Evolutionary conservation across 495 filamentous ascomycete genomes (phyloP).

Genomic region (Neurospora tetraspora): DNA sequence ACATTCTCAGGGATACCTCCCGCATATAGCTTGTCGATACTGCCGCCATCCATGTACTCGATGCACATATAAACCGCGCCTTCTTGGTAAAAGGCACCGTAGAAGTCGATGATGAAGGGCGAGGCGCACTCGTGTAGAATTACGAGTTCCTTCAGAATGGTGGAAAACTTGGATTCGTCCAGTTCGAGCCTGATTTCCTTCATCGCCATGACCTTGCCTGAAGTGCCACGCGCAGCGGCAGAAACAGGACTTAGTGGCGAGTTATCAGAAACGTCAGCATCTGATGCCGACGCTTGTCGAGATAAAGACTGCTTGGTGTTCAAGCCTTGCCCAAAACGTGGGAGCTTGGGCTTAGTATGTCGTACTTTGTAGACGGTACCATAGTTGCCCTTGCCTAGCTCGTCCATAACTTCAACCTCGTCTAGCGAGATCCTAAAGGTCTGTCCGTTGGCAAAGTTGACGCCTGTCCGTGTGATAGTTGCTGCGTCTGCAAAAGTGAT

Average conservation of each 20-base stretch:
- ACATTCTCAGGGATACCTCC: slow-evolving; percentile 85
- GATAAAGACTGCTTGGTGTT: slow-evolving; percentile 43
- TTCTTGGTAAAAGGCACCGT: slow-evolving; percentile 98
- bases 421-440: slow-evolving; percentile 93
- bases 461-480: slow-evolving; percentile 73
- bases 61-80: slow-evolving; percentile 99
- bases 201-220: slow-evolving; percentile 92
- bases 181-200: slow-evolving; percentile 97
- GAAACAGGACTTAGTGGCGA: slow-evolving; percentile 11
- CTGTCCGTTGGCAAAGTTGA: slow-evolving; percentile 82
- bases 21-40: slow-evolving; percentile 92
- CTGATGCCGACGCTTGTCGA: slow-evolving; percentile 22
- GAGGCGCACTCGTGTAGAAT: slow-evolving; percentile 92
- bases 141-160: slow-evolving; percentile 97
- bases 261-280: slow-evolving; percentile 11
- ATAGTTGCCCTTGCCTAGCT: slow-evolving; percentile 97
- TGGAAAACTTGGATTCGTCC: slow-evolving; percentile 90
- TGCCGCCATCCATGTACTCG: slow-evolving; percentile 99
- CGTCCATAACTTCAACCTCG: slow-evolving; percentile 89
- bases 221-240: slow-evolving; percentile 23
- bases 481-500: slow-evolving; percentile 92
- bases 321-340: slow-evolving; percentile 70
- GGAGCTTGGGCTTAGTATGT: slow-evolving; percentile 68
- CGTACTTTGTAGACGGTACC: slow-evolving; percentile 95
- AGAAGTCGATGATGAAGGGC: slow-evolving; percentile 97